Conservation (phyloP, 495 filamentous ascomycete genomes). For the Xylaria bambusicola region DNA sequence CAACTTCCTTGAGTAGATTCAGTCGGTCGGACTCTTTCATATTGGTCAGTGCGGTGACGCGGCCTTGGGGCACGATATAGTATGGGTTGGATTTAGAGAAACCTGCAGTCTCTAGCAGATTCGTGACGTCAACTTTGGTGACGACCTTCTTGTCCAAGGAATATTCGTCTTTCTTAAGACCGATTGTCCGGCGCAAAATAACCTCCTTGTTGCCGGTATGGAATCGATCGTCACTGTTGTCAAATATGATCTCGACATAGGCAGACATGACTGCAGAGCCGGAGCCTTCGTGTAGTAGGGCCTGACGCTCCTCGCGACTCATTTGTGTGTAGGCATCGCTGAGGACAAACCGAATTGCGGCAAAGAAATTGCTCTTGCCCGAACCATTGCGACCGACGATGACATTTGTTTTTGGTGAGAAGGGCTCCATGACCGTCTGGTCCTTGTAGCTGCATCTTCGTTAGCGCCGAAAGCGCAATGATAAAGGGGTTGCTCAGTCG, state of each 20-base stretch:
- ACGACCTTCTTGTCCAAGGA: slow-evolving; percentile 94
- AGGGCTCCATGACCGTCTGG: slow-evolving; percentile 97
- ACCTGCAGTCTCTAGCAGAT: slow-evolving; percentile 91
- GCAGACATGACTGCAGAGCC: slow-evolving; percentile 98
- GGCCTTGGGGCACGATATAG: slow-evolving; percentile 97
- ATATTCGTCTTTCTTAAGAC: slow-evolving; percentile 98
- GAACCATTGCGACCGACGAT: slow-evolving; percentile 99
- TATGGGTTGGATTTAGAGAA: slow-evolving; percentile 98
- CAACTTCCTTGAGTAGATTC: slow-evolving; percentile 92
- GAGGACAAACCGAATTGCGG: slow-evolving; percentile 96
- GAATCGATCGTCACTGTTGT: slow-evolving; percentile 95
- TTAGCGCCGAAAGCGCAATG: slow-evolving; percentile 22
- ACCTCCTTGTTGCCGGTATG: slow-evolving; percentile 91
- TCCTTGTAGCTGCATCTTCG: slow-evolving; percentile 82
- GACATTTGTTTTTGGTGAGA: slow-evolving; percentile 96
- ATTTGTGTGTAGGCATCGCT: slow-evolving; percentile 97
- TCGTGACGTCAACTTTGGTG: slow-evolving; percentile 92
- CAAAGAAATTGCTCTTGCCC: slow-evolving; percentile 99
- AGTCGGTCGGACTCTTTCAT: slow-evolving; percentile 95
- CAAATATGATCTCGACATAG: slow-evolving; percentile 98
- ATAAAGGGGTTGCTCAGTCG: background rate
- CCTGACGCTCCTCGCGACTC: slow-evolving; percentile 92
- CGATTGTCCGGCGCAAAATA: slow-evolving; percentile 88
- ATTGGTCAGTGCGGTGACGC: slow-evolving; percentile 93
- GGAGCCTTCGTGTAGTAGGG: slow-evolving; percentile 92